Conservation (phyloP, 345 rosid genomes). For the Microthlaspi erraticum region DNA sequence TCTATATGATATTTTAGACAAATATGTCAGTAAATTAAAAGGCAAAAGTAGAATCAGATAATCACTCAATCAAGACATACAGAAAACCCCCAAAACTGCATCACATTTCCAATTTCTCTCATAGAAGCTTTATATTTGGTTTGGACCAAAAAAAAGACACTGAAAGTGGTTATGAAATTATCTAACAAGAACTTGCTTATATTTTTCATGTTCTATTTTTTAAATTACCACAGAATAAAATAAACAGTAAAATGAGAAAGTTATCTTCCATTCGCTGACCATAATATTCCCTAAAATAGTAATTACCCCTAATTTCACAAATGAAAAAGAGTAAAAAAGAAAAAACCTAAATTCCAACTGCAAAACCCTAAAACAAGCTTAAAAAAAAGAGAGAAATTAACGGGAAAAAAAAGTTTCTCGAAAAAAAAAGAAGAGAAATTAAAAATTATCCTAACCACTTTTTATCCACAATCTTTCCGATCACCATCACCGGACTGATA, state of each 20-base stretch:
- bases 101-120: slow-evolving; percentile 21
- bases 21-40: slow-evolving; percentile 22
- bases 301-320: slow-evolving; percentile 48
- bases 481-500: slow-evolving; percentile 47
- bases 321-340: not conserved
- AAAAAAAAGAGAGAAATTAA: slow-evolving; percentile 9
- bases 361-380: slow-evolving; percentile 46
- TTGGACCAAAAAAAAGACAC: slow-evolving; percentile 13
- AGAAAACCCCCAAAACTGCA: slow-evolving; percentile 22
- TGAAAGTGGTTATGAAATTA: not conserved
- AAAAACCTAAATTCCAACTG: slow-evolving; percentile 36
- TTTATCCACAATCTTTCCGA: slow-evolving; percentile 54
- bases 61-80: slow-evolving; percentile 29
- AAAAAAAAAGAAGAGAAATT: not conserved
- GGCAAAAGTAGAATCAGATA: slow-evolving; percentile 31
- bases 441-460: slow-evolving; percentile 38
- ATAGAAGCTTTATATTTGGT: not conserved
- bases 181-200: slow-evolving; percentile 7
- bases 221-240: not conserved
- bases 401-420: slow-evolving; percentile 4
- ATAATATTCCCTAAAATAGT: slow-evolving; percentile 46
- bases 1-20: not conserved
- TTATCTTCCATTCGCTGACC: slow-evolving; percentile 34
- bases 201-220: not conserved
- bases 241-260: slow-evolving; percentile 36